phyloP scores from a whole-genome alignment of 2,329 filamentous ascomycete genomes.

The Exserohilum turcica region DNA sequence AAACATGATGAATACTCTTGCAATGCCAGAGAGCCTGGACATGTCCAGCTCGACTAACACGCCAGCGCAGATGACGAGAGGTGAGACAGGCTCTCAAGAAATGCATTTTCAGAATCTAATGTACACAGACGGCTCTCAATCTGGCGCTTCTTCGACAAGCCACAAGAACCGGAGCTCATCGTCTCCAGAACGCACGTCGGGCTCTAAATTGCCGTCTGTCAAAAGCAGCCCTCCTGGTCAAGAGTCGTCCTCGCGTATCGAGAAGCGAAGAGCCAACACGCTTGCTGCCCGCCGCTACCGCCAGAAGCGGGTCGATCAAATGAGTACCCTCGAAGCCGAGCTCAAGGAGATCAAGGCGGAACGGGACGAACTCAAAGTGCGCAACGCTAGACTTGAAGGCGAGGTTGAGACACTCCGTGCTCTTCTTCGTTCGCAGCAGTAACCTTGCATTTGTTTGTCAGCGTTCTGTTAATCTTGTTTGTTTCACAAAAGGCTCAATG shows the following conservation, averaged over 20 bases:
- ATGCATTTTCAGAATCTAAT: constrained; percentile 15
- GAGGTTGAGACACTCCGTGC: constrained; percentile 66
- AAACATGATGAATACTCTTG: constrained; percentile 18
- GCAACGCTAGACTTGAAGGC: constrained; percentile 67
- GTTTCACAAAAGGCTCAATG: constrained; percentile 2
- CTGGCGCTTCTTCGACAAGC: constrained; percentile 36
- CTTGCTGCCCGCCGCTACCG: constrained; percentile 73
- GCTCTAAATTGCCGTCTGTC: constrained; percentile 29
- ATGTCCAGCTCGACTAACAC: constrained; percentile 22
- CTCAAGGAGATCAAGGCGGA: constrained; percentile 65
- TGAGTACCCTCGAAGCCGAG: constrained; percentile 64
- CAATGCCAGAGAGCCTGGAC: constrained; percentile 25
- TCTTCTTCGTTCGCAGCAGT: constrained; percentile 51
- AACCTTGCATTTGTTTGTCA: constrained; percentile 18
- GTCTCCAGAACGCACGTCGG: constrained; percentile 32
- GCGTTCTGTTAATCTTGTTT: constrained; percentile 11
- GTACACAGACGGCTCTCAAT: constrained; percentile 29
- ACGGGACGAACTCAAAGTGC: constrained; percentile 66
- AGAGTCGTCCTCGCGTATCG: constrained; percentile 37
- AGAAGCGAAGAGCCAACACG: constrained; percentile 71
- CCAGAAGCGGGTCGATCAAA: constrained; percentile 71
- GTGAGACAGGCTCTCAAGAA: constrained; percentile 14
- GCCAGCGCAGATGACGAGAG: constrained; percentile 33
- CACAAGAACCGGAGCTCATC: constrained; percentile 30
- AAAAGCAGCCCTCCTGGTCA: constrained; percentile 28